phyloP scores from a whole-genome alignment of 106 monocot species.

The Vanilla planifolia region DNA sequence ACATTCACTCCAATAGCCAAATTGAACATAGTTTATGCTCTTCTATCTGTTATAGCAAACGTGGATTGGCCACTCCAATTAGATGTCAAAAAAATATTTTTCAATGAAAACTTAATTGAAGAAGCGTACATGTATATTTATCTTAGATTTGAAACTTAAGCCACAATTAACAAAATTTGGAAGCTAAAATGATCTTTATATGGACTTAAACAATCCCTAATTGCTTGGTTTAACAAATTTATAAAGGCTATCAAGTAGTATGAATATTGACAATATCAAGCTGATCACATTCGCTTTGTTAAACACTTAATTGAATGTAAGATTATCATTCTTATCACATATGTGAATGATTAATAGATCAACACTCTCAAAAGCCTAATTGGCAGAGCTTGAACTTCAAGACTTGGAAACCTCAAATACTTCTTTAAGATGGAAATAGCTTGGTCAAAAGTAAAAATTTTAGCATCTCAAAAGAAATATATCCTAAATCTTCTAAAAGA shows the following conservation, averaged over 20 bases:
- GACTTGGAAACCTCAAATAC: constrained; percentile 10
- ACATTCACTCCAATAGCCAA: neutral
- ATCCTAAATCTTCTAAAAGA: constrained; percentile 8
- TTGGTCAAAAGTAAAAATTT: neutral
- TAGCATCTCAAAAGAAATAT: neutral
- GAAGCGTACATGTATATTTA: neutral
- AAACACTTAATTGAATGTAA: neutral
- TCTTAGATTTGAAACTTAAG: neutral
- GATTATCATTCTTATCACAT: constrained; percentile 9
- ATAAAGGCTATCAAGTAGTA: neutral
- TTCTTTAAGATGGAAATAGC: constrained; percentile 17
- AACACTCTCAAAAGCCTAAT: neutral
- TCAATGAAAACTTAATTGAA: neutral
- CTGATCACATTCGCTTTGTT: constrained; percentile 8
- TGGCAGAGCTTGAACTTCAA: constrained; percentile 16
- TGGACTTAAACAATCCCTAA: neutral
- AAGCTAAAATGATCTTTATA: neutral
- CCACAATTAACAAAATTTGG: neutral
- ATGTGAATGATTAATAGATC: constrained; percentile 8
- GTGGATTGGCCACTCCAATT: neutral
- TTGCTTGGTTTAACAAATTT: constrained; percentile 6
- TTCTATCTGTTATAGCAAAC: neutral
- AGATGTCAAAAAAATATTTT: neutral
- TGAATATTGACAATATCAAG: neutral
- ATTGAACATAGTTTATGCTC: neutral